phyloP scores from a whole-genome alignment of 768 basidiomycete genomes.

The Mycena leptocephala region DNA sequence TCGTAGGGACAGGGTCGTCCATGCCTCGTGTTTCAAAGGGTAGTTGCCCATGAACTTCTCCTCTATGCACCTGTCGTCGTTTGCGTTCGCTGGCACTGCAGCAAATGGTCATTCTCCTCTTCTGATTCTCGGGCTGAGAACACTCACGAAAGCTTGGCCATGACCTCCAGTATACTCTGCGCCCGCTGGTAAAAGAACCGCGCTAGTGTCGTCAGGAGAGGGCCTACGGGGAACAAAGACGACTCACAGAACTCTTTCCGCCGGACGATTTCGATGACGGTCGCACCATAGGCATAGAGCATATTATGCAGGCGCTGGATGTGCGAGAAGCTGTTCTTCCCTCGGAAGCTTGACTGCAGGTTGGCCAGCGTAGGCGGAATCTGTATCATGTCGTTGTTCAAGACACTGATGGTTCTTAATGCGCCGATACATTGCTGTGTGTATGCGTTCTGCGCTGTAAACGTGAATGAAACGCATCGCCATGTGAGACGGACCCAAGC shows the following conservation, averaged over 20 bases:
- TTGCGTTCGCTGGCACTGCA: constrained; percentile 83
- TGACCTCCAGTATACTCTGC: constrained; percentile 85
- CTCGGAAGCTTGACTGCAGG: constrained; percentile 82
- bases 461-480: constrained; percentile 42
- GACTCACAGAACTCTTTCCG: constrained; percentile 89
- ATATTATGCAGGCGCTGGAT: constrained; percentile 91
- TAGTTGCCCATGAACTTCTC: constrained; percentile 88
- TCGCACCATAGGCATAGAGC: constrained; percentile 93
- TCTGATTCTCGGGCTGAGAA: neutral
- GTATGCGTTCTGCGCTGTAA: constrained; percentile 73
- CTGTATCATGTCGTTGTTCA: constrained; percentile 88
- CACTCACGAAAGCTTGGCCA: constrained; percentile 90
- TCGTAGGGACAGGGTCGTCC: constrained; percentile 83
- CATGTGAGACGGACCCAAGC: neutral
- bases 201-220: constrained; percentile 56
- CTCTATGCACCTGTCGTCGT: constrained; percentile 87
- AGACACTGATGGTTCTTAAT: constrained; percentile 82
- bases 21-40: constrained; percentile 90
- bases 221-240: neutral
- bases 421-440: constrained; percentile 77
- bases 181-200: constrained; percentile 88
- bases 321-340: constrained; percentile 90
- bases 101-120: neutral
- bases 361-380: constrained; percentile 76
- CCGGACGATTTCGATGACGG: constrained; percentile 91